Evolutionary conservation across 148 eudicot species (phyloP).

Genomic region (Suaeda aralocaspica): DNA sequence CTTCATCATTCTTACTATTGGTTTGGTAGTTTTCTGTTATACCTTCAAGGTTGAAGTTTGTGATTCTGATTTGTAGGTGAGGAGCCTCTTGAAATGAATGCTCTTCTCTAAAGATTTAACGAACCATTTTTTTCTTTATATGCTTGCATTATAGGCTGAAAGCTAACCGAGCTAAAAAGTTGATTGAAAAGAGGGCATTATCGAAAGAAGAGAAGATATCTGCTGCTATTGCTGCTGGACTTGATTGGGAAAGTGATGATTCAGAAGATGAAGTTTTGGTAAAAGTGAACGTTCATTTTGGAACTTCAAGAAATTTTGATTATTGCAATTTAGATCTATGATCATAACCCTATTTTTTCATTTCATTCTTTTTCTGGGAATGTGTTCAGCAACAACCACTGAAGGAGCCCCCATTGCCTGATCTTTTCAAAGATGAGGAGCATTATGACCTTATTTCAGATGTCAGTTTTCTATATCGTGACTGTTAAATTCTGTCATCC

Average conservation of each 20-base stretch:
- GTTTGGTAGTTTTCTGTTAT: background rate
- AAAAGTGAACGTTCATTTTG: conserved; percentile 12
- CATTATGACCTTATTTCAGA: conserved; percentile 63
- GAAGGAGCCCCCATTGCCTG: conserved; percentile 69
- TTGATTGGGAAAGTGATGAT: conserved; percentile 78
- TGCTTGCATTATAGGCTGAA: conserved; percentile 40
- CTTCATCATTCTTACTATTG: background rate
- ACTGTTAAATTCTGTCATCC: background rate
- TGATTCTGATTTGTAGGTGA: background rate
- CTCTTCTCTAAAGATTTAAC: conserved; percentile 2
- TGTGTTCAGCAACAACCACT: conserved; percentile 44
- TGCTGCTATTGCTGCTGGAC: conserved; percentile 82
- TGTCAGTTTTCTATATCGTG: conserved; percentile 39
- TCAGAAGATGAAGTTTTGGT: conserved; percentile 74
- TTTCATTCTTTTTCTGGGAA: conserved; percentile 13
- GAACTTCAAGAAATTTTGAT: background rate
- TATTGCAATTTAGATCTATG: background rate
- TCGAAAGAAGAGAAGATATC: conserved; percentile 57
- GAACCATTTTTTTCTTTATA: background rate
- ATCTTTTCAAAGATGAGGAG: conserved; percentile 74
- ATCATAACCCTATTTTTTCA: background rate
- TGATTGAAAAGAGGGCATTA: conserved; percentile 51
- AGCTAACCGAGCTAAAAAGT: conserved; percentile 66
- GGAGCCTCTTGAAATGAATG: background rate
- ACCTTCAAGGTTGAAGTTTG: background rate